Evolutionary conservation across 1,284 basidiomycete genomes (phyloP).

Genomic region (Thelephora terrestris): DNA sequence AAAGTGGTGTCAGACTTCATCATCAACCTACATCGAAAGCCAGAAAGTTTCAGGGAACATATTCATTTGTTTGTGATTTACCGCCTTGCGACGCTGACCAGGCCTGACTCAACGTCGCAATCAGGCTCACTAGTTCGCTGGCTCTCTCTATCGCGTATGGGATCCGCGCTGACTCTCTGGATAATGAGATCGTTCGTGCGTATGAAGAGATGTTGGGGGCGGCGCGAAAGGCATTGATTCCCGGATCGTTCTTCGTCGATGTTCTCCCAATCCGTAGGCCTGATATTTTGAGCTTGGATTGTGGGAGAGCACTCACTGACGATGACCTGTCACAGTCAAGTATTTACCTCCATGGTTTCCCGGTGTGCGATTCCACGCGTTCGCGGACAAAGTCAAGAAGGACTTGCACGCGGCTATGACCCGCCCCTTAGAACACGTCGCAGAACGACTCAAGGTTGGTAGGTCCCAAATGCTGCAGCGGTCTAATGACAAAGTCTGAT

Average conservation of each 20-base stretch:
- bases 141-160: background rate
- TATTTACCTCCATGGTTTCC: conserved; percentile 18
- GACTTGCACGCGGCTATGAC: too few relatives aligned
- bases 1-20: conserved; percentile 23
- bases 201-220: conserved; percentile 14
- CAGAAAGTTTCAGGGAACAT: conserved; percentile 3
- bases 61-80: background rate
- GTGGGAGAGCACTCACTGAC: background rate
- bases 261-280: conserved; percentile 21
- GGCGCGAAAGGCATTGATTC: conserved; percentile 12
- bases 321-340: conserved; percentile 9
- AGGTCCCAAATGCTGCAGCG: too few relatives aligned
- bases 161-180: background rate
- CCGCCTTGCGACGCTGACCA: background rate
- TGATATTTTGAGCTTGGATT: background rate
- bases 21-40: conserved; percentile 16
- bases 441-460: too few relatives aligned
- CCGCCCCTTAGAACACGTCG: too few relatives aligned
- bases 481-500: too few relatives aligned
- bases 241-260: conserved; percentile 25
- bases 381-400: too few relatives aligned
- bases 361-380: conserved; percentile 14
- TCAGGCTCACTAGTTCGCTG: background rate
- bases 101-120: background rate
- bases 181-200: conserved; percentile 6